A percentile compares a stretch with the other conserved stretches of the same genome.
phyloP scores from a whole-genome alignment of 169 alveolate species.

The Eimeria brunetti region DNA sequence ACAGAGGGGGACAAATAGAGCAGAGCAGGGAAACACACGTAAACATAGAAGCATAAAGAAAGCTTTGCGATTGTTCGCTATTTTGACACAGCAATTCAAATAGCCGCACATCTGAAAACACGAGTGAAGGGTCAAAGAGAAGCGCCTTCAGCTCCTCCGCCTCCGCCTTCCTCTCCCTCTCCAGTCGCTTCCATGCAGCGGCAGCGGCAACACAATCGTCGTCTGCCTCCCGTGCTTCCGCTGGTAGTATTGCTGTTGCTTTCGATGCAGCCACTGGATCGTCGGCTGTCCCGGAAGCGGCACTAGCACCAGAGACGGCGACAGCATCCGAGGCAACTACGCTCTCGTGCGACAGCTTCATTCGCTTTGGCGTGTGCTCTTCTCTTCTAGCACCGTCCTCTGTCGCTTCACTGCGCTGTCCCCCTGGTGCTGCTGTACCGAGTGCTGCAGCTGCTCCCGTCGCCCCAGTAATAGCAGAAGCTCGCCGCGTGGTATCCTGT shows the following conservation, averaged over 20 bases:
- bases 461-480: not conserved
- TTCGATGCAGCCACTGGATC: constrained; percentile 6
- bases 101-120: constrained; percentile 69
- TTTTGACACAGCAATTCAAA: not conserved
- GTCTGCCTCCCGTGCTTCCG: not conserved
- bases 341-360: constrained; percentile 32
- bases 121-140: constrained; percentile 68
- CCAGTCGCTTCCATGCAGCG: constrained; percentile 36
- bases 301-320: not conserved
- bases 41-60: not conserved
- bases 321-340: not conserved
- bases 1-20: not conserved
- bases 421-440: constrained; percentile 8
- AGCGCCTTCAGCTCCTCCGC: constrained; percentile 60
- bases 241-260: not conserved
- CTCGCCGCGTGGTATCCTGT: not conserved
- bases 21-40: not conserved
- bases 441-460: not conserved
- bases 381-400: not conserved
- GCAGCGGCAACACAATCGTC: constrained; percentile 19
- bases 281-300: constrained; percentile 7
- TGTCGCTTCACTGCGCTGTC: not conserved
- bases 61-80: not conserved
- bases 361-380: constrained; percentile 54
- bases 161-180: not conserved